Base-by-base conservation (phyloP, 2,329 filamentous ascomycete genomes). In the Penicillium sp. region DNA sequence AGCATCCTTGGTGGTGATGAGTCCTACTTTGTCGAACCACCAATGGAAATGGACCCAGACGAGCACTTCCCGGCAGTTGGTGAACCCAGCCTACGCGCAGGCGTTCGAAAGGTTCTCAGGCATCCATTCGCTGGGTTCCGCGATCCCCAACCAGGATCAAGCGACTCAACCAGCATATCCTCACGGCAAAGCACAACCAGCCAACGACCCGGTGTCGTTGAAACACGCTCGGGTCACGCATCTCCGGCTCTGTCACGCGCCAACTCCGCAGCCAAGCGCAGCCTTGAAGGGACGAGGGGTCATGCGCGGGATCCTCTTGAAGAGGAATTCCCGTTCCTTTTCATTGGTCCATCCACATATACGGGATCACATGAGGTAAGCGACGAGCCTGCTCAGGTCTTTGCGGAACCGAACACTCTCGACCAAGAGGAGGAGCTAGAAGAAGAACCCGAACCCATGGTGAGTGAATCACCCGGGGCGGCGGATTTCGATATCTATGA, bases 401-500 rank as follows among this genome's bases (percentile, higher is more conserved):
- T 65, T 39, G 57, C 62, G 43, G 55, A 63, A 48, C 60, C 66
- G 38, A 63, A 68, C 39, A 79, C 62, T 43, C 70, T 67, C 39
- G 72, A 76, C 51, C 69, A 74, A 22, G 74, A 70, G 11, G 56
- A 57, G 14, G 45, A 36, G 34, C 43, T 49, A 24, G 51, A 29
- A 7, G 57, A 61, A 11, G 45, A 54, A 9, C 42, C 58, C 14
- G 63, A 65, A 21, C 74, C 69, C 21, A 71, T 88, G 4, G 86
- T 96, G 39, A 90, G 90, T 29, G 92, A 96, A 72, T 95, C 90
- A 1, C 93, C 93, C 2, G 88, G 88, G 0, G 88, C 87, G 1
- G 89, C 90, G 5, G 91, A 95, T 56, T 91, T 91, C 64, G 87
- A 94, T 67, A 88, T 97, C 54, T 97, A 96, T 71, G 91, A 96